phyloP scores from a whole-genome alignment of 257 asterid genomes.

The Marsdenia floribunda region DNA sequence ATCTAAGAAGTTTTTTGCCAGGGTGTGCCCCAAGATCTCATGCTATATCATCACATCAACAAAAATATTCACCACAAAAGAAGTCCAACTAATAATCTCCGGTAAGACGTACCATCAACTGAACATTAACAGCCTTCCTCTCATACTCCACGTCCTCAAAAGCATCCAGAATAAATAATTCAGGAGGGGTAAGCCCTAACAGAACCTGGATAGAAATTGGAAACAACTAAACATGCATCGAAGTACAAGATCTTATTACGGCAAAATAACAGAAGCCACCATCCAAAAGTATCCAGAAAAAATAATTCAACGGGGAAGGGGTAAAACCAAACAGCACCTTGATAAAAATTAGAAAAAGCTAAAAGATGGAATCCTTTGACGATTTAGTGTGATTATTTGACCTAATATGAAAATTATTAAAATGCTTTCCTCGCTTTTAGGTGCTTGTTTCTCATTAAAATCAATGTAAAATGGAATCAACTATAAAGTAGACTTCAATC shows the following conservation, averaged over 20 bases:
- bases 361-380: no score
- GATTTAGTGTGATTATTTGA: no score
- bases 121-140: slow-evolving; percentile 52
- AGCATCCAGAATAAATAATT: slow-evolving; percentile 63
- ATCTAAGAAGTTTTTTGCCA: background rate
- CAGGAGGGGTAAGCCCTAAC: slow-evolving; percentile 57
- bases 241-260: background rate
- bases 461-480: no score
- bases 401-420: no score
- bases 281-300: background rate
- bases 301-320: no score
- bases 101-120: slow-evolving; percentile 39
- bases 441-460: no score
- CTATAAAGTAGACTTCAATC: no score
- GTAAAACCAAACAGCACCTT: no score
- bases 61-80: background rate
- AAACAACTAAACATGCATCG: background rate
- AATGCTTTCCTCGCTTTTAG: no score
- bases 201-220: slow-evolving; percentile 50
- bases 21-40: slow-evolving; percentile 1
- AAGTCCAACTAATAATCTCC: background rate
- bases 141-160: slow-evolving; percentile 86
- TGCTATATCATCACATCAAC: background rate
- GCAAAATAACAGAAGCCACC: background rate
- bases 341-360: no score